Evolutionary conservation across 169 alveolate species (phyloP).

Genomic region (Cryptosporidium meleagridis): DNA sequence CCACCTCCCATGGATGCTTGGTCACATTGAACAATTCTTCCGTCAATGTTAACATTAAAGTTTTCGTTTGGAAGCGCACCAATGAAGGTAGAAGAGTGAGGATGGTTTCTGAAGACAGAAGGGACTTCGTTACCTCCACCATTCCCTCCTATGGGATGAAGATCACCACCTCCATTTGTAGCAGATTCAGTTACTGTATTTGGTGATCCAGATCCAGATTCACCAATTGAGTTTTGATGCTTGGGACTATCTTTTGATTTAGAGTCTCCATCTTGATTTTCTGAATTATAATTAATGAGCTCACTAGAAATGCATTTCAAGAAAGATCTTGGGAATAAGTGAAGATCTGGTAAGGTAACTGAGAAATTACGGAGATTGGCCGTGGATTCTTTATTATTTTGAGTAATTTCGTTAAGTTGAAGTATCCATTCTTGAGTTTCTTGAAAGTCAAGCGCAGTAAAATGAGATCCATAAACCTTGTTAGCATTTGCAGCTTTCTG

Average conservation of each 20-base stretch:
- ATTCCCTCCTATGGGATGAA: background rate
- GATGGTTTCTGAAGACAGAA: slow-evolving; percentile 32
- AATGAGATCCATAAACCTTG: background rate
- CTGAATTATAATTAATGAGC: slow-evolving; percentile 17
- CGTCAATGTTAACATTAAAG: slow-evolving; percentile 57
- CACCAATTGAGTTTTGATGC: background rate
- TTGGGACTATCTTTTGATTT: background rate
- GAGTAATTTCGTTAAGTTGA: slow-evolving; percentile 12
- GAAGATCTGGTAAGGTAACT: slow-evolving; percentile 62
- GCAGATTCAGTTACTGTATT: background rate
- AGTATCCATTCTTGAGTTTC: background rate
- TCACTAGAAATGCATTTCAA: slow-evolving; percentile 31
- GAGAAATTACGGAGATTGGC: background rate
- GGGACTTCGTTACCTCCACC: slow-evolving; percentile 12
- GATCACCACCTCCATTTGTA: background rate
- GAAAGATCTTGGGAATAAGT: slow-evolving; percentile 41
- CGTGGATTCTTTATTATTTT: background rate
- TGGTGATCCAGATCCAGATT: background rate
- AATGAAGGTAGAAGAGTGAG: slow-evolving; percentile 57
- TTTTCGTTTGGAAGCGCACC: slow-evolving; percentile 40
- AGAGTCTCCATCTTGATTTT: background rate
- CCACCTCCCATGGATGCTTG: slow-evolving; percentile 84
- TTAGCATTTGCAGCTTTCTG: background rate
- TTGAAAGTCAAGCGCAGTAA: background rate
- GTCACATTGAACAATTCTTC: slow-evolving; percentile 32